Evolutionary conservation across 441 rosid genomes (phyloP), one percentile per base, ranked within the genome.

Genomic region (Arabidopsis hybrid): DNA sequence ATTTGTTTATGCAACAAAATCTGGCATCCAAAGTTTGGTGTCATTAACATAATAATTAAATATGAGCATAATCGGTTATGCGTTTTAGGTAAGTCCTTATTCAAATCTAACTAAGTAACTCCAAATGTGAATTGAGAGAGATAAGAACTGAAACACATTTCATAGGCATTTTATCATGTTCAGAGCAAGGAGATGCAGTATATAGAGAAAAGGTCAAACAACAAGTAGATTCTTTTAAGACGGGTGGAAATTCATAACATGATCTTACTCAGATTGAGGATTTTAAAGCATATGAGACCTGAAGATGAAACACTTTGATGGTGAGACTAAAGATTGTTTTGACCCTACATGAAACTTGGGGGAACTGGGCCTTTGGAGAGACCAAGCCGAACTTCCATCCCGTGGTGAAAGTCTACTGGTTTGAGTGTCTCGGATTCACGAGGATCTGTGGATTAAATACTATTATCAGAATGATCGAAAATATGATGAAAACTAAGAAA

Each of bases 401-500:
- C 95, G 8, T 89, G 95, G 76, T 91, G 98, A 84, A 89, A 76
- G 82, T 93, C 90, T 8, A 65, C 57, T 3, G 91, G 91, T 70
- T 84, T 80, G 72, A 77, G 61, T 4, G 84, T 74, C 85, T 93
- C 98, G 0, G 96, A 91, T 43, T 93, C 97, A 3, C 87, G 85
- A 31, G 91, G 94, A 75, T 89, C 97, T 93, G 85, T 80, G 55
- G 38, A 2, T 12, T 42, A 74, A 18, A 55, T 2, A 57, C 65
- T 7, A 47, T 16, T 35, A 36, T 73, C 10, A 57, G 29, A 26
- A 56, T 9, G 11, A 39, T 0, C 8, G 2, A 34, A 55, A 3
- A 13, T 18, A 63, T 2, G 6, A 17, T 10, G 16, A 63, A 26
- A 51, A 16, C 53, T 1, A 11, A 11, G 40, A 12, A 43, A 13